These are phyloP conservation scores for Luvunga scandens DNA, from an alignment of 345 rosid species.

Conservation along the genomic window DNA sequence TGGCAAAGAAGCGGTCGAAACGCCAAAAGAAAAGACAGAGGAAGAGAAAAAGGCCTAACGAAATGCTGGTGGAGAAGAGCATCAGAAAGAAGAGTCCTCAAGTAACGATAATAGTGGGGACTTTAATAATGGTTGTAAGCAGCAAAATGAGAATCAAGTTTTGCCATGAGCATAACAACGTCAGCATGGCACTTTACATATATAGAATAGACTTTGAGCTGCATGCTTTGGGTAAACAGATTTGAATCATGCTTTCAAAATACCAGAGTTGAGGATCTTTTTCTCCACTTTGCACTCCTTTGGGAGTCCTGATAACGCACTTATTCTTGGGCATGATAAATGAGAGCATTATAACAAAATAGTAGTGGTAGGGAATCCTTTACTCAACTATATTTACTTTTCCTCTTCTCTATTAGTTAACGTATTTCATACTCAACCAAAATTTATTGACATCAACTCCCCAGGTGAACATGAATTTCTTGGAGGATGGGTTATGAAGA, in stretches of 20 bases:
- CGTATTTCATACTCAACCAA: background rate
- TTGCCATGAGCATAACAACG: background rate
- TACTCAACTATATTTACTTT: constrained; percentile 1
- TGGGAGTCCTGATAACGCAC: constrained; percentile 73
- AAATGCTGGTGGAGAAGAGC: constrained; percentile 39
- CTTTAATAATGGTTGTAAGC: constrained; percentile 39
- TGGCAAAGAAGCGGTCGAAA: constrained; percentile 80
- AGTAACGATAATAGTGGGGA: constrained; percentile 45
- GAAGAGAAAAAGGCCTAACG: constrained; percentile 56
- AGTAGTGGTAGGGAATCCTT: constrained; percentile 30
- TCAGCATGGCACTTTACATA: background rate
- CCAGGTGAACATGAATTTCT: constrained; percentile 70
- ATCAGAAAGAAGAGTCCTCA: constrained; percentile 42
- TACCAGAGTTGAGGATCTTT: constrained; percentile 73
- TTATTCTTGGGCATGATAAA: too few species aligned
- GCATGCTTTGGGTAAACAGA: background rate
- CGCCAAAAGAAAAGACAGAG: constrained; percentile 80
- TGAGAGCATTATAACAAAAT: constrained; percentile 38
- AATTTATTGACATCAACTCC: constrained; percentile 6
- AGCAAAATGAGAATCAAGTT: constrained; percentile 18
- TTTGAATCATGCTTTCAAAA: constrained; percentile 51
- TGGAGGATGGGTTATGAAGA: constrained; percentile 56
- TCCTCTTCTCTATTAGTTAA: background rate
- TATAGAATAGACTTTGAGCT: background rate
- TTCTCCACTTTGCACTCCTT: constrained; percentile 75